Conservation (phyloP, 257 asterid genomes). For the Gardenia jasminoides region DNA sequence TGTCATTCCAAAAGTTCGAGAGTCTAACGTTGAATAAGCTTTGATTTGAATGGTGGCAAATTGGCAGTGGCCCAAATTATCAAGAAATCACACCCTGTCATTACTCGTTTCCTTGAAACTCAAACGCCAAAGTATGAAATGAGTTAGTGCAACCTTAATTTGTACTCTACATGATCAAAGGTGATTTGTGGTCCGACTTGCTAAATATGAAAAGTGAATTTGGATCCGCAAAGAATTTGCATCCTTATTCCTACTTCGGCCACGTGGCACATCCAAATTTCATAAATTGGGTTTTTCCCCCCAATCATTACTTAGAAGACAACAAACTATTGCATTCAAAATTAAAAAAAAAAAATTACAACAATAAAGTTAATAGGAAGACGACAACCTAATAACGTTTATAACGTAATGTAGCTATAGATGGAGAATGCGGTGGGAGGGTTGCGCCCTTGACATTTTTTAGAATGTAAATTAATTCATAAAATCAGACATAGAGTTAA, state of each 20-base stretch:
- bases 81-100: conserved; percentile 21
- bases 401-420: not conserved
- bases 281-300: too few relatives aligned
- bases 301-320: conserved; percentile 7
- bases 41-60: not conserved
- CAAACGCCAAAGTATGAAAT: conserved; percentile 33
- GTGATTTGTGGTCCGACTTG: conserved; percentile 51
- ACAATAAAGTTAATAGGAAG: not conserved
- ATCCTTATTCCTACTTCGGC: conserved; percentile 12
- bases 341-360: too few relatives aligned
- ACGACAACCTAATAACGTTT: not conserved
- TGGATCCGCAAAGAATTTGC: conserved; percentile 38
- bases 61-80: conserved; percentile 20
- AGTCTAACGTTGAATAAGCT: not conserved
- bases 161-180: conserved; percentile 42
- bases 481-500: too few relatives aligned
- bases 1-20: conserved; percentile 14
- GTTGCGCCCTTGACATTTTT: not conserved
- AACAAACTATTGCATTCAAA: not conserved
- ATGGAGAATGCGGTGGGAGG: not conserved
- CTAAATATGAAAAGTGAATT: conserved; percentile 36
- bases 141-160: conserved; percentile 34
- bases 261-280: not conserved
- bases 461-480: not conserved
- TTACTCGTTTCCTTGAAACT: conserved; percentile 19